A percentile compares a stretch with the other conserved stretches of the same genome.
These are phyloP conservation scores for Senna tora DNA, from an alignment of 306 rosid species.

Conservation along the genomic window DNA sequence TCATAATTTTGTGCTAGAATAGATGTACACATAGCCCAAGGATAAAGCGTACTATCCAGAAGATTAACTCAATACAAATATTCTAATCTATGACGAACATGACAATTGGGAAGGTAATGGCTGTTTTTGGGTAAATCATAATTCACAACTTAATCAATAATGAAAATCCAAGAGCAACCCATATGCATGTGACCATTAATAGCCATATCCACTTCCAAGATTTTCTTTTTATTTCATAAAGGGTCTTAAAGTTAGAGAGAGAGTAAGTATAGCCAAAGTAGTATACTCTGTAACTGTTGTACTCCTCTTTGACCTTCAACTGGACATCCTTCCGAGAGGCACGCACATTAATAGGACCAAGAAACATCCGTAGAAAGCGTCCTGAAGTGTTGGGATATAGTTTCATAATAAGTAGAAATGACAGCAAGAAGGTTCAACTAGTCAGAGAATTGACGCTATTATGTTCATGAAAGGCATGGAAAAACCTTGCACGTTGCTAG, in stretches of 20 bases:
- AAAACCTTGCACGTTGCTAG: slow-evolving; percentile 77
- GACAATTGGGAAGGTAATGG: too few species aligned
- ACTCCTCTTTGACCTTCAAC: slow-evolving; percentile 96
- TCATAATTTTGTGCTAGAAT: too few species aligned
- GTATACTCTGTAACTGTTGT: slow-evolving; percentile 86
- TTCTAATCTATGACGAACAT: too few species aligned
- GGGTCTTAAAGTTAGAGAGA: not conserved
- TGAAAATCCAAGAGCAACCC: not conserved
- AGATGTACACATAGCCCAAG: too few species aligned
- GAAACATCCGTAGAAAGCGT: slow-evolving; percentile 82
- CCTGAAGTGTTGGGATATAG: slow-evolving; percentile 47
- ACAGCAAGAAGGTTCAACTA: not conserved
- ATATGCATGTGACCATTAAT: not conserved
- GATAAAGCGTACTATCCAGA: too few species aligned
- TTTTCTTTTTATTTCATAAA: not conserved
- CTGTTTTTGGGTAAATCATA: not conserved
- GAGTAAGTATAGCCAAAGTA: not conserved
- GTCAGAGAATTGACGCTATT: not conserved
- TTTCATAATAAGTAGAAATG: not conserved
- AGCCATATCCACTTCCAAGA: slow-evolving; percentile 4
- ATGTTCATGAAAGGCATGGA: not conserved
- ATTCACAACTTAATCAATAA: not conserved
- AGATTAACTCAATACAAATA: too few species aligned
- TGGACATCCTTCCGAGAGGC: slow-evolving; percentile 85
- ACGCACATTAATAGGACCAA: slow-evolving; percentile 94